Evolutionary conservation across 2,329 filamentous ascomycete species (phyloP).

Genomic region (Aureobasidium pullulans): DNA sequence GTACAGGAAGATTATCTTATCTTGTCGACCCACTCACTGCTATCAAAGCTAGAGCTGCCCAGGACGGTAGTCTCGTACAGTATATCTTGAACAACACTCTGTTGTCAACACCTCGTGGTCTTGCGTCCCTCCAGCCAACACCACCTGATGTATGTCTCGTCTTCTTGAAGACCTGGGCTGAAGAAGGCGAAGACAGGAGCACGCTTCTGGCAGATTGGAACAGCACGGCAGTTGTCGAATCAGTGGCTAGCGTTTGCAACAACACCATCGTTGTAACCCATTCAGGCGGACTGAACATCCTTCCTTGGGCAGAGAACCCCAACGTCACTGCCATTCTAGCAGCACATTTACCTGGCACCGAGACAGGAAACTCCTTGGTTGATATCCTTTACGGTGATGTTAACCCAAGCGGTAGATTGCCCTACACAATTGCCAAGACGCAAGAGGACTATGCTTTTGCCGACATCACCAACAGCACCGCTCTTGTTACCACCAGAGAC

Average conservation of each 20-base stretch:
- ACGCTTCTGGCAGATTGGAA: conserved; percentile 38
- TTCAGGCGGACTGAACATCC: conserved; percentile 35
- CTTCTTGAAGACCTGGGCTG: conserved; percentile 50
- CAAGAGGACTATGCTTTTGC: conserved; percentile 28
- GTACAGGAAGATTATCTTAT: conserved; percentile 32
- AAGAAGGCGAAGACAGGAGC: conserved; percentile 38
- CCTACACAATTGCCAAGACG: conserved; percentile 32
- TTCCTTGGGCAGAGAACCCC: conserved; percentile 35
- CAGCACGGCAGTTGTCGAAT: conserved; percentile 35
- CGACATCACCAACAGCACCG: conserved; percentile 31
- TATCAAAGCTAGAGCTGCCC: conserved; percentile 26
- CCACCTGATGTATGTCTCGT: conserved; percentile 46
- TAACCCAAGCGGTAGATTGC: conserved; percentile 29
- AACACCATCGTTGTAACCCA: conserved; percentile 47
- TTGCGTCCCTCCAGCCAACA: conserved; percentile 13
- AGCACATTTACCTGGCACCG: conserved; percentile 36
- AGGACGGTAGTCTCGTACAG: conserved; percentile 37
- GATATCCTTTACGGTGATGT: conserved; percentile 33
- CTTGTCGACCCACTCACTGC: conserved; percentile 36
- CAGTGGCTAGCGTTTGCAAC: conserved; percentile 39
- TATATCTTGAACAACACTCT: conserved; percentile 35
- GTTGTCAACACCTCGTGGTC: conserved; percentile 26
- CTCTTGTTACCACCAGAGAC: conserved; percentile 26
- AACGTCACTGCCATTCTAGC: conserved; percentile 38
- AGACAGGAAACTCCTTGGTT: conserved; percentile 33